Evolutionary conservation across 257 asterid species (phyloP).

Genomic region (Penstemon davidsonii): DNA sequence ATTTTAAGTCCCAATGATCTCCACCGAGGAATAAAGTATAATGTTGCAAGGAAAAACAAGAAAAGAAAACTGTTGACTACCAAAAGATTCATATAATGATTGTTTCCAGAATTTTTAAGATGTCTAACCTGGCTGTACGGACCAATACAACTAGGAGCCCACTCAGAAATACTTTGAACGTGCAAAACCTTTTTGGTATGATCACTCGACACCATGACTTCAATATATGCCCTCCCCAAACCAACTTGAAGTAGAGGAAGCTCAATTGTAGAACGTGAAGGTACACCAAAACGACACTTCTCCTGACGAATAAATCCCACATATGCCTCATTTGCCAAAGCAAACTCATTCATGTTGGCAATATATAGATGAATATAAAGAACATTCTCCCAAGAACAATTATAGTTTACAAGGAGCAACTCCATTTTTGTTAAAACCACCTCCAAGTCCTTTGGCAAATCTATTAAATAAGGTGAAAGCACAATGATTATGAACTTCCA

Average conservation of each 20-base stretch:
- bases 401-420: constrained; percentile 49
- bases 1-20: neutral
- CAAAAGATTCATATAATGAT: constrained; percentile 1
- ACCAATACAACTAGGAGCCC: constrained; percentile 99
- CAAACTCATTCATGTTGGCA: constrained; percentile 75
- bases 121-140: constrained; percentile 94
- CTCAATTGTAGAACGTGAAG: constrained; percentile 92
- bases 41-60: neutral
- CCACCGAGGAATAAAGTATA: neutral
- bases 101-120: constrained; percentile 13
- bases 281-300: constrained; percentile 91
- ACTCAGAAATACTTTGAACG: constrained; percentile 91
- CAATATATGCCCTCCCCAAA: constrained; percentile 81
- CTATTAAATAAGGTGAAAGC: constrained; percentile 38
- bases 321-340: constrained; percentile 70
- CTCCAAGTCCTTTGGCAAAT: constrained; percentile 64
- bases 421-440: constrained; percentile 65
- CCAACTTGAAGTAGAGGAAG: constrained; percentile 84
- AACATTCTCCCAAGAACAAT: constrained; percentile 86
- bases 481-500: constrained; percentile 22
- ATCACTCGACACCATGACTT: constrained; percentile 80
- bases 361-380: constrained; percentile 84
- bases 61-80: constrained; percentile 8
- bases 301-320: constrained; percentile 83
- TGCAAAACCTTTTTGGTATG: constrained; percentile 79